Evolutionary conservation across 768 basidiomycete species (phyloP).

Genomic region (Naematelia aurantialba): DNA sequence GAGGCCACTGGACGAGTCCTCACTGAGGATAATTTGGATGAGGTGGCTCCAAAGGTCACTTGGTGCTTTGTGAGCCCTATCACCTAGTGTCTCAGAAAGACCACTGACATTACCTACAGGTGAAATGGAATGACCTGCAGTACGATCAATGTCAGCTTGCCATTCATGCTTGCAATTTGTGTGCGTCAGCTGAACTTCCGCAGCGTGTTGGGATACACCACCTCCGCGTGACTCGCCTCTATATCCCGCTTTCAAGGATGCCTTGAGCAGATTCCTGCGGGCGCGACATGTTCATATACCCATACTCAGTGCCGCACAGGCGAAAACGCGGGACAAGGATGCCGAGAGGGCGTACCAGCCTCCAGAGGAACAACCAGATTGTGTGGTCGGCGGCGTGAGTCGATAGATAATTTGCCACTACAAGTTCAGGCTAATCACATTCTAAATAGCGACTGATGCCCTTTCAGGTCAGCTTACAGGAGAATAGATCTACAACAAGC

Average conservation of each 20-base stretch:
- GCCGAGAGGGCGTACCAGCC: constrained; percentile 46
- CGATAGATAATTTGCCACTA: neutral
- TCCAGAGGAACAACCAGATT: constrained; percentile 59
- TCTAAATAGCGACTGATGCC: constrained; percentile 61
- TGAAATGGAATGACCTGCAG: constrained; percentile 91
- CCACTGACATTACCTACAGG: constrained; percentile 49
- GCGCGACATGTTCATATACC: constrained; percentile 64
- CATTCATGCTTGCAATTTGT: constrained; percentile 7
- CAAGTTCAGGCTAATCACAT: neutral
- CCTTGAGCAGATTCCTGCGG: constrained; percentile 64
- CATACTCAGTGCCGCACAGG: constrained; percentile 50
- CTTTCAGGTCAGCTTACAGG: constrained; percentile 63
- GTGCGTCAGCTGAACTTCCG: neutral
- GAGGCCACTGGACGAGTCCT: constrained; percentile 53
- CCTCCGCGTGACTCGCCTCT: constrained; percentile 60
- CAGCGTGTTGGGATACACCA: constrained; percentile 92
- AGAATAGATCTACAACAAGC: neutral
- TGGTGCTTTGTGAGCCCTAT: constrained; percentile 58
- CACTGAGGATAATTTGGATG: constrained; percentile 56
- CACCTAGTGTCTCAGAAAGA: neutral
- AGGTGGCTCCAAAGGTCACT: constrained; percentile 54
- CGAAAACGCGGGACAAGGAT: constrained; percentile 32
- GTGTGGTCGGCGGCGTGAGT: constrained; percentile 56
- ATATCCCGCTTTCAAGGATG: constrained; percentile 64
- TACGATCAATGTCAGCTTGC: constrained; percentile 76